Conservation (phyloP, 1,284 basidiomycete genomes). For the Ceratobasidium sp. region DNA sequence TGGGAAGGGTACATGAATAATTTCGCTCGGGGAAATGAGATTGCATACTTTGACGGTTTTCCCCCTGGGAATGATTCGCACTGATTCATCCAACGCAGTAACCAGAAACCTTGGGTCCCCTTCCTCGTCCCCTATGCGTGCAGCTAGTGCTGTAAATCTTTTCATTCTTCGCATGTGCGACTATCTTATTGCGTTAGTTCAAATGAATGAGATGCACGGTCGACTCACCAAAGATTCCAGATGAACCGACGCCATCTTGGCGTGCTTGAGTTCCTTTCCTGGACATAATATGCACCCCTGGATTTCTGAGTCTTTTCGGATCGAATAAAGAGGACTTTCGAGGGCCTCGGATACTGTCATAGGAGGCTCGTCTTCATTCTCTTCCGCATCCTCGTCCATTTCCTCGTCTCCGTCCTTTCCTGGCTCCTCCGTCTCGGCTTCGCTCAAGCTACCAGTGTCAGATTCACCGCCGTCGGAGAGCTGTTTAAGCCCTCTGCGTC, state of each 20-base stretch:
- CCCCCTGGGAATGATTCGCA: slow-evolving; percentile 8
- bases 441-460: slow-evolving; percentile 40
- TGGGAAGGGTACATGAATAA: not conserved
- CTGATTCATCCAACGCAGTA: slow-evolving; percentile 35
- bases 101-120: slow-evolving; percentile 25
- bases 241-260: slow-evolving; percentile 66
- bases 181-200: slow-evolving; percentile 51
- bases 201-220: slow-evolving; percentile 38
- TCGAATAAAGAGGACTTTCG: slow-evolving; percentile 65
- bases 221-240: slow-evolving; percentile 67
- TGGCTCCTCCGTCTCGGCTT: slow-evolving; percentile 42
- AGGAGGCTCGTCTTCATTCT: slow-evolving; percentile 50
- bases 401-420: slow-evolving; percentile 49
- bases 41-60: not conserved
- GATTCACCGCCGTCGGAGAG: slow-evolving; percentile 25
- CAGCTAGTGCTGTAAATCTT: slow-evolving; percentile 51
- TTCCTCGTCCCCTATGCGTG: slow-evolving; percentile 23
- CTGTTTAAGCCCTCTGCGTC: not conserved
- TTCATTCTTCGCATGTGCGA: slow-evolving; percentile 65
- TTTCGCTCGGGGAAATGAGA: not conserved
- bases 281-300: slow-evolving; percentile 75
- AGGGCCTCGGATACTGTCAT: slow-evolving; percentile 68
- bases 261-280: slow-evolving; percentile 71
- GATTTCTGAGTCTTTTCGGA: slow-evolving; percentile 55
- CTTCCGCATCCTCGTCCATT: slow-evolving; percentile 50